Evolutionary conservation across 257 asterid genomes (phyloP), one percentile per base, ranked within the genome.

Genomic region (Verbena officinalis): DNA sequence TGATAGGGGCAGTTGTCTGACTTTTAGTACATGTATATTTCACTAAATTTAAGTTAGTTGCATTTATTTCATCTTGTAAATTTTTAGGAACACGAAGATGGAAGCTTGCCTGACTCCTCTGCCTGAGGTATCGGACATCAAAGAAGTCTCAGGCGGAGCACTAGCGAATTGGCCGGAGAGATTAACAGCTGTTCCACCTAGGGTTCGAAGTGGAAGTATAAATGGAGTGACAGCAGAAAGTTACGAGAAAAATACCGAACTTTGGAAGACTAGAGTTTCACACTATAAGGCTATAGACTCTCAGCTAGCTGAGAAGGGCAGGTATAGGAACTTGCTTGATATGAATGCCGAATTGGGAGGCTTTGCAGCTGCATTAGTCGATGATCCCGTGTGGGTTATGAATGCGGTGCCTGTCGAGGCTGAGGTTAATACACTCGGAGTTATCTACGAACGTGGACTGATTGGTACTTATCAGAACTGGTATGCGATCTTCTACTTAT

Each of bases 261-360:
- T 88, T 55, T 93, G 99, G 99, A 84, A 78, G 80, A 77, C 72
- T 68, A 75, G 95, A 76, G 82, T 90, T 4, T 55, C 81, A 2
- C 86, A 84, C 36, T 93, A 93, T 71, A 93, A 90, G 83, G 63
- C 70, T 22, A 6, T 93, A 9, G 96, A 90, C 72, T 34, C 16
- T 53, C 97, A 90, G 79, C 62, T 93, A 48, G 97, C 92, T 3
- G 97, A 89, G 53, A 73, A 51, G 5, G 97, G 97, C 21, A 78
- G 95, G 77, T 93, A 86, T 44, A 69, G 99, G 1, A 93, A 93
- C 83, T 50, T 93, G 84, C 90, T 93, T 15, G 99, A 93, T 50
- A 88, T 88, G 99, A 93, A 93, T 46, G 90, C 97, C 3, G 65
- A 74, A 36, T 70, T 90, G 71, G 99, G 97, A 62, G 99, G 99